A percentile compares a stretch with the other conserved stretches of the same genome.
These are phyloP conservation scores for Nadsonia fulvescens DNA, from an alignment of 805 yeast species.

Conservation along the genomic window DNA sequence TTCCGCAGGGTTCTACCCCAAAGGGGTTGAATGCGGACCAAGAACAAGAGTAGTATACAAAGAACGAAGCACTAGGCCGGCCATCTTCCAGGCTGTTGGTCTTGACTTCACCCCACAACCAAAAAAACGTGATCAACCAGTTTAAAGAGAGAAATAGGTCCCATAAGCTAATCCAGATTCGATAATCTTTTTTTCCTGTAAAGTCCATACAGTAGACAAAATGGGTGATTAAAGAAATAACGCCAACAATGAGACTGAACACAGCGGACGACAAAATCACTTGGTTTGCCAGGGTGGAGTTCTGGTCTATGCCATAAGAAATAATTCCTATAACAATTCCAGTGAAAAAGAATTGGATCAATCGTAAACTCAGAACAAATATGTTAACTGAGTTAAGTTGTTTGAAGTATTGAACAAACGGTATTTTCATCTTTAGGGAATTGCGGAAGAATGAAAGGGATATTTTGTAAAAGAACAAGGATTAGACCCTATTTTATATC, in stretches of 20 bases:
- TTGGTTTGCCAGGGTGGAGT: conserved; percentile 7
- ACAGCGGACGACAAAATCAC: conserved; percentile 13
- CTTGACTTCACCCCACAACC: too few species aligned
- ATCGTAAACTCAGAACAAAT: conserved; percentile 11
- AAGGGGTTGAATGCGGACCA: conserved; percentile 16
- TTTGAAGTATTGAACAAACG: too few species aligned
- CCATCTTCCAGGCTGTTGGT: conserved; percentile 5
- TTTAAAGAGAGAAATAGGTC: conserved; percentile 12
- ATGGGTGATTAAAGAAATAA: conserved; percentile 13
- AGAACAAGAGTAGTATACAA: too few species aligned
- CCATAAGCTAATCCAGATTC: too few species aligned
- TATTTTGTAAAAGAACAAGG: too few species aligned
- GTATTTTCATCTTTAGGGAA: too few species aligned
- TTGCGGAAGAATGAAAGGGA: too few species aligned
- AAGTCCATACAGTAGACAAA: conserved; percentile 14
- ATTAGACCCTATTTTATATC: too few species aligned
- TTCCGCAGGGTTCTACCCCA: conserved; percentile 13
- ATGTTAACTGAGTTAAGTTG: conserved; percentile 15
- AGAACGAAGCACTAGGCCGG: conserved; percentile 9
- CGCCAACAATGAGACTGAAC: conserved; percentile 12
- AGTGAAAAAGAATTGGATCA: conserved; percentile 16
- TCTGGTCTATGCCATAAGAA: conserved; percentile 11
- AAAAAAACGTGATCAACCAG: conserved; percentile 12
- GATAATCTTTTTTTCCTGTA: conserved; percentile 9
- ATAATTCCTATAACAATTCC: conserved; percentile 15